A percentile compares a stretch with the other conserved stretches of the same genome.
phyloP scores from a whole-genome alignment of 768 basidiomycete species.

The Imleria badia region DNA sequence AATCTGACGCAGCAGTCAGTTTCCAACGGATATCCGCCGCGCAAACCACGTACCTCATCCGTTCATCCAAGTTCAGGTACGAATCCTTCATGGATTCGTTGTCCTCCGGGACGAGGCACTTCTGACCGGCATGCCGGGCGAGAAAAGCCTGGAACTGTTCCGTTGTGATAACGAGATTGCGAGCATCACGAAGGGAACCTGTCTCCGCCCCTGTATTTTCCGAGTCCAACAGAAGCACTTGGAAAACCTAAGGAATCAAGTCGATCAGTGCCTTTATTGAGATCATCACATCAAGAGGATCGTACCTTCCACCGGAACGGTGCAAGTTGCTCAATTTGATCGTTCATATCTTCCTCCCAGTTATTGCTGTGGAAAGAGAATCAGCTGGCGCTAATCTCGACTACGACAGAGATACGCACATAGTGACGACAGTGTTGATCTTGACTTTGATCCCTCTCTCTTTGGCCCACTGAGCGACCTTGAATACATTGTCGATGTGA shows the following conservation, averaged over 20 bases:
- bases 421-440: constrained; percentile 36
- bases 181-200: constrained; percentile 34
- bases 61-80: constrained; percentile 1
- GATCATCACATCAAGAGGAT: too few species aligned
- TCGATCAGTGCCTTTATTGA: background rate
- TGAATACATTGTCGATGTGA: constrained; percentile 35
- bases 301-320: constrained; percentile 43
- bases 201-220: constrained; percentile 36
- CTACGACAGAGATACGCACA: constrained; percentile 7
- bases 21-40: too few species aligned
- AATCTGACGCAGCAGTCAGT: background rate
- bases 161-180: constrained; percentile 30
- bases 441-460: constrained; percentile 38
- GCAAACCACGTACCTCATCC: background rate
- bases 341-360: constrained; percentile 42
- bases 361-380: constrained; percentile 29
- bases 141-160: constrained; percentile 2
- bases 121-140: background rate
- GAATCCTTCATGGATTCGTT: constrained; percentile 6
- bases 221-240: constrained; percentile 36
- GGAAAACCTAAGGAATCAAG: constrained; percentile 29
- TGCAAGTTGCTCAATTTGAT: constrained; percentile 31
- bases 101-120: background rate
- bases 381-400: background rate
- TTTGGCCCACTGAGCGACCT: constrained; percentile 37